These are phyloP conservation scores for Persicaria maculosa DNA, from an alignment of 148 eudicot species.

Conservation along the genomic window DNA sequence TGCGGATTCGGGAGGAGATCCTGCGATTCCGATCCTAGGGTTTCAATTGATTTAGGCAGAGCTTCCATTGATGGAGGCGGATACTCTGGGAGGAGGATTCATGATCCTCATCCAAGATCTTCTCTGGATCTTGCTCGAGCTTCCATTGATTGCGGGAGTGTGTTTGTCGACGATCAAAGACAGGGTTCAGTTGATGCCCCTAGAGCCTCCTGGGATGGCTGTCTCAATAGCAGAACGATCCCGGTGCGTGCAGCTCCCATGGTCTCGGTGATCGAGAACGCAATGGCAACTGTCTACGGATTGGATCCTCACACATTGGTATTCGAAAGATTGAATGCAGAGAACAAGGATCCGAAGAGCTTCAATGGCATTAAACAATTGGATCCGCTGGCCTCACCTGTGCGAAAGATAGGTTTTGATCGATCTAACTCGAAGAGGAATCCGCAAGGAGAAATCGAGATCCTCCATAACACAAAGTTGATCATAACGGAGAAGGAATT, in stretches of 20 bases:
- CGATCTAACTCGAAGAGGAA: conserved; percentile 39
- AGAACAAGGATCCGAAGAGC: conserved; percentile 44
- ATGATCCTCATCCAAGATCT: conserved; percentile 61
- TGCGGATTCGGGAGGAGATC: conserved; percentile 29
- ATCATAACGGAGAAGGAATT: conserved; percentile 56
- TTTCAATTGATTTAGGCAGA: conserved; percentile 25
- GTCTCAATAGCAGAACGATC: conserved; percentile 40
- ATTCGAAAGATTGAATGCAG: conserved; percentile 38
- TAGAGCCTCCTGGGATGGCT: conserved; percentile 92
- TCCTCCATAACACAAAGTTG: conserved; percentile 37
- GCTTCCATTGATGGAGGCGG: conserved; percentile 29
- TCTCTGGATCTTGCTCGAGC: conserved; percentile 38
- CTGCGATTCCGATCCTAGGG: conserved; percentile 17
- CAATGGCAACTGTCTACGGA: conserved; percentile 43
- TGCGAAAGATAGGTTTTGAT: conserved; percentile 55
- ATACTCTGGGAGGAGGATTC: conserved; percentile 37
- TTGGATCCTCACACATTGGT: conserved; percentile 33
- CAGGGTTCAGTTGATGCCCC: conserved; percentile 54
- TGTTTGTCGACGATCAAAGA: conserved; percentile 30
- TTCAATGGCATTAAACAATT: conserved; percentile 34
- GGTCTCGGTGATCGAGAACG: conserved; percentile 72
- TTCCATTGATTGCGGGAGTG: conserved; percentile 45
- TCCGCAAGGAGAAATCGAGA: conserved; percentile 32
- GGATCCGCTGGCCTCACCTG: conserved; percentile 32
- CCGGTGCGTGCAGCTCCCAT: conserved; percentile 32